Evolutionary conservation across 306 rosid species (phyloP).

Genomic region (Medicago ruthenica): DNA sequence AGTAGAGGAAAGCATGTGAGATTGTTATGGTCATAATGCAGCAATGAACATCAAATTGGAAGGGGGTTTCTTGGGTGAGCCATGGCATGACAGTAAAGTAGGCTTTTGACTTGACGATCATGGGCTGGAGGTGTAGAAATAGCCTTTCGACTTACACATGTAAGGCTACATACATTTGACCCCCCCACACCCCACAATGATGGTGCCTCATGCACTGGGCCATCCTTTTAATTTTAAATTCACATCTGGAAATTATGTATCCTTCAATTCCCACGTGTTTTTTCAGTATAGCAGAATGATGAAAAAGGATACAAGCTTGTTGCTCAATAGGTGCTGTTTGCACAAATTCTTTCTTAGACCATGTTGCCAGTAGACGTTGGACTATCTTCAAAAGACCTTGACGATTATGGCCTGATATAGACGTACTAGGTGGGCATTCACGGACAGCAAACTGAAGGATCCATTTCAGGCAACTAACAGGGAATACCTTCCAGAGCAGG

Average conservation of each 20-base stretch:
- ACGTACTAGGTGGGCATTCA: conserved; percentile 71
- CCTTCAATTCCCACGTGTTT: conserved; percentile 6
- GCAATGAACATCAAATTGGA: conserved; percentile 33
- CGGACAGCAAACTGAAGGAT: conserved; percentile 83
- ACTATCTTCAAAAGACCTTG: conserved; percentile 55
- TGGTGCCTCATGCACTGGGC: conserved; percentile 12
- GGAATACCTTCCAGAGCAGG: conserved; percentile 92
- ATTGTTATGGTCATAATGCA: conserved; percentile 20
- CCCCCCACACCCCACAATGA: conserved; percentile 27
- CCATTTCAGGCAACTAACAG: conserved; percentile 86
- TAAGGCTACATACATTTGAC: conserved; percentile 11
- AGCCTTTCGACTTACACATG: conserved; percentile 24
- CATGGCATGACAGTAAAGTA: neutral
- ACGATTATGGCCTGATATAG: conserved; percentile 50
- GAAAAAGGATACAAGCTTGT: conserved; percentile 91
- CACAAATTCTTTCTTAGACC: conserved; percentile 89
- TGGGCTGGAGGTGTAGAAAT: conserved; percentile 19
- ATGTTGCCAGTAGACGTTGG: conserved; percentile 67
- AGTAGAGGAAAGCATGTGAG: conserved; percentile 18
- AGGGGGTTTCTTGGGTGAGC: conserved; percentile 19
- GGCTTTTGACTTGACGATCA: conserved; percentile 6
- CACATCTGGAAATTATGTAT: conserved; percentile 9
- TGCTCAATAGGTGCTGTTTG: conserved; percentile 86
- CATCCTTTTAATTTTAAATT: conserved; percentile 21
- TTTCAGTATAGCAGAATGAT: conserved; percentile 30